Base-by-base conservation (phyloP, 768 basidiomycete genomes). In the Termitomyces sp. region DNA sequence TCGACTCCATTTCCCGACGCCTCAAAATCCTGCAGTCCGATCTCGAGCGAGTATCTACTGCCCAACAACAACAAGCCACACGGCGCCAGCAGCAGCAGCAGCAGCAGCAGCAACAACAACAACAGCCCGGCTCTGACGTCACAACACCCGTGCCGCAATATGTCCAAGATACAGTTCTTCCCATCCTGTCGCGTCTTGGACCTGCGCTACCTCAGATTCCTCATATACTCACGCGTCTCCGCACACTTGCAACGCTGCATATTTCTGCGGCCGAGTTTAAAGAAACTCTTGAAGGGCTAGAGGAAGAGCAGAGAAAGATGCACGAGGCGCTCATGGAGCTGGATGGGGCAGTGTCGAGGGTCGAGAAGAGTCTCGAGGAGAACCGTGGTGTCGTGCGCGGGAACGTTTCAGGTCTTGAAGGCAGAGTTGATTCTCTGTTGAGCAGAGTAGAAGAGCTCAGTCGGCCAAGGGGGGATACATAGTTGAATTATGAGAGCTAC, bases 1-100 rank as follows among this genome's bases (percentile, higher is more conserved):
- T 98, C 48, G 97, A 99, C 69, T 90, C 93, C 11, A 89, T 98
- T 58, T 95, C 95, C 2, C 83, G 96, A 5, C 86, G 96, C 5
- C 81, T 98, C 58, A 99, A 98, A 65, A 75, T 98, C 8, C 81
- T 98, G 17, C 78, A 96, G 14, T 87, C 93, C 1, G 97, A 99
- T 69, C 81, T 99, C 49, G 96, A 98, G 48, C 86, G 95, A 30
- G 83, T 87, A 34, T 77, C 72, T 12, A 72, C 50, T 12, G 44
- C 77, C 15, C 83, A 76, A 65, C 75, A 74, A 52, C 75, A 74
- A 51, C 76, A 70, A 61, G 65, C 67, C 41, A 78, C 73, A 61
- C 74, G 74, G 24, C 74, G 75, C 10, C 73, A 78, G 48, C 67
- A 73, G 1, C 77, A 73, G 1, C 77, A 73, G 1, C 77, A 77